Evolutionary conservation across 1,284 basidiomycete genomes (phyloP).

Genomic region (Xerocomus nothofagi): DNA sequence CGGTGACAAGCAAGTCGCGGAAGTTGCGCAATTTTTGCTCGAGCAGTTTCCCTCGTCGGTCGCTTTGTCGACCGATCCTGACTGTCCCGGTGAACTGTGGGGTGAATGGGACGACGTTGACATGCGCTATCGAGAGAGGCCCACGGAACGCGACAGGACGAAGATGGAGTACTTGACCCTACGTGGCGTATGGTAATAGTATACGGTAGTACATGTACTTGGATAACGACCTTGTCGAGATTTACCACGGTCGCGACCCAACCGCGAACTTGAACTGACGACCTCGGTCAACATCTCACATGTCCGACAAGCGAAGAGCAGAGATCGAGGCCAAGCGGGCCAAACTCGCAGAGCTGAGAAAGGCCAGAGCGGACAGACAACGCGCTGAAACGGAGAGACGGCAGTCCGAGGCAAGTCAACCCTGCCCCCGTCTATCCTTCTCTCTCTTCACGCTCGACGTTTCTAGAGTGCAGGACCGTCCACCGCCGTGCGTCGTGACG

Average conservation of each 20-base stretch:
- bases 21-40: constrained; percentile 6
- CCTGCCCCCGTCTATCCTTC: constrained; percentile 1
- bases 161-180: no score
- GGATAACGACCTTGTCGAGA: neutral
- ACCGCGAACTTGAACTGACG: neutral
- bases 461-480: constrained; percentile 36
- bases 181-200: neutral
- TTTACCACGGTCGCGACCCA: constrained; percentile 22
- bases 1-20: neutral
- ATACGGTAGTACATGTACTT: neutral
- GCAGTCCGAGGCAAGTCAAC: constrained; percentile 46
- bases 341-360: constrained; percentile 82
- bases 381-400: constrained; percentile 57
- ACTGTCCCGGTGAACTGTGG: no score
- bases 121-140: neutral
- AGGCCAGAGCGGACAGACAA: constrained; percentile 69
- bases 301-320: constrained; percentile 60
- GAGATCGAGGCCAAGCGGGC: constrained; percentile 93
- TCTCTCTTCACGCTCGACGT: neutral
- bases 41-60: constrained; percentile 4
- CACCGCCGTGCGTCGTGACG: constrained; percentile 49
- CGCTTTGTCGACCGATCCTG: no score
- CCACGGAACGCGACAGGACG: no score
- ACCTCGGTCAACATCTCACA: constrained; percentile 15
- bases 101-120: neutral